phyloP scores from a whole-genome alignment of 108 stramenopile species.

The Aurantiochytrium sp. region DNA sequence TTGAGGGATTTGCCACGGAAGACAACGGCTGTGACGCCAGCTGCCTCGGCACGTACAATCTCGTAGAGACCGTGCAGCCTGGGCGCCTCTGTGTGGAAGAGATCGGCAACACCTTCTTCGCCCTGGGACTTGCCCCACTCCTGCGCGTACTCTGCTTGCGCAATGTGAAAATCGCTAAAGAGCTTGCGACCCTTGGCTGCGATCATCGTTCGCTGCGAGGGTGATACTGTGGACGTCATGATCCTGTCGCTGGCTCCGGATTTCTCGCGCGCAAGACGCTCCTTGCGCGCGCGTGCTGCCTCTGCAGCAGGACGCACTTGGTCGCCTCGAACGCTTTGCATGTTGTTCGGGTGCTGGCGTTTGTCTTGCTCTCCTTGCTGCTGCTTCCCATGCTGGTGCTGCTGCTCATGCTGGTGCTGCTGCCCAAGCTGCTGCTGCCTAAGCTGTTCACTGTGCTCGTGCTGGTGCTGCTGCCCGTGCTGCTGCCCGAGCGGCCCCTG shows the following conservation, averaged over 20 bases:
- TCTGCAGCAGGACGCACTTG: too few relatives aligned
- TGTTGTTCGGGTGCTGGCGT: too few relatives aligned
- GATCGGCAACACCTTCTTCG: neutral
- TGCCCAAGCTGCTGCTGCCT: neutral
- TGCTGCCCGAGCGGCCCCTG: neutral
- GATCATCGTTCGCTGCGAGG: neutral
- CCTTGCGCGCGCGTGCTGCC: too few relatives aligned
- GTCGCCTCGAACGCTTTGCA: too few relatives aligned
- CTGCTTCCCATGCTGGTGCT: neutral
- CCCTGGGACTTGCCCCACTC: neutral
- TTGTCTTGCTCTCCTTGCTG: neutral
- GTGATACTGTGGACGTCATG: neutral
- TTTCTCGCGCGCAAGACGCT: neutral
- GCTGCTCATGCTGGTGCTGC: neutral
- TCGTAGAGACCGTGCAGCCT: neutral
- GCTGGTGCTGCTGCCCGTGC: neutral
- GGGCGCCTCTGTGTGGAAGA: neutral
- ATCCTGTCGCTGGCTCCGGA: neutral
- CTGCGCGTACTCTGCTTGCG: neutral
- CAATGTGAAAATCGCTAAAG: neutral
- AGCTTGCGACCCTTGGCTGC: neutral
- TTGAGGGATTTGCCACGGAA: neutral
- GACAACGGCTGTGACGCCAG: neutral
- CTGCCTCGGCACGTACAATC: neutral
- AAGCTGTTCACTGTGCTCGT: too few relatives aligned